These are phyloP conservation scores for Paramecium bursaria DNA, from an alignment of 73 alveolate species.

Conservation along the genomic window DNA sequence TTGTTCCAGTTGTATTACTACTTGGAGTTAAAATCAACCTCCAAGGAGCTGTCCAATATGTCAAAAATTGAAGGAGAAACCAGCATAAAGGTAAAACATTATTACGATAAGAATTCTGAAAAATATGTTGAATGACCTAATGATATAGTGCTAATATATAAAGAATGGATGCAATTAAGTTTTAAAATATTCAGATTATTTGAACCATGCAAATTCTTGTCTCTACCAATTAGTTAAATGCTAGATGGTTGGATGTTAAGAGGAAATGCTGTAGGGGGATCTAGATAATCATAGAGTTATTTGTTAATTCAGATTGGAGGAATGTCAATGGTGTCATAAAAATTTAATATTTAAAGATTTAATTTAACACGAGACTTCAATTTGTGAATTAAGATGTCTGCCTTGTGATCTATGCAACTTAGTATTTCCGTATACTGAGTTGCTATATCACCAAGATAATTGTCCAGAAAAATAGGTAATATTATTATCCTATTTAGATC, in stretches of 20 bases:
- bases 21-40: conserved; percentile 56
- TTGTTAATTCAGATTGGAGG: conserved; percentile 13
- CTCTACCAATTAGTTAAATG: conserved; percentile 4
- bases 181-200: conserved; percentile 46
- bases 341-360: background rate
- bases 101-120: conserved; percentile 21
- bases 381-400: background rate
- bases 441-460: background rate
- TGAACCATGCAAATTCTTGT: conserved; percentile 20
- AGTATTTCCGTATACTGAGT: background rate
- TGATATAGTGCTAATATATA: conserved; percentile 22
- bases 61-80: conserved; percentile 17
- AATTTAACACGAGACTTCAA: background rate
- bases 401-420: background rate
- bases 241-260: conserved; percentile 8
- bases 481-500: background rate
- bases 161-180: conserved; percentile 23
- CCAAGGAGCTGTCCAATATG: conserved; percentile 51
- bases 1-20: conserved; percentile 32
- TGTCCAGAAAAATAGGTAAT: conserved; percentile 47
- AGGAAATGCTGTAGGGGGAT: conserved; percentile 8
- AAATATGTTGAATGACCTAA: conserved; percentile 44
- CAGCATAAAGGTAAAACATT: too few species aligned
- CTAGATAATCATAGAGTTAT: background rate
- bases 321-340: conserved; percentile 27